Conservation (phyloP, 75 land plant species). For the Larix kaempferi region DNA sequence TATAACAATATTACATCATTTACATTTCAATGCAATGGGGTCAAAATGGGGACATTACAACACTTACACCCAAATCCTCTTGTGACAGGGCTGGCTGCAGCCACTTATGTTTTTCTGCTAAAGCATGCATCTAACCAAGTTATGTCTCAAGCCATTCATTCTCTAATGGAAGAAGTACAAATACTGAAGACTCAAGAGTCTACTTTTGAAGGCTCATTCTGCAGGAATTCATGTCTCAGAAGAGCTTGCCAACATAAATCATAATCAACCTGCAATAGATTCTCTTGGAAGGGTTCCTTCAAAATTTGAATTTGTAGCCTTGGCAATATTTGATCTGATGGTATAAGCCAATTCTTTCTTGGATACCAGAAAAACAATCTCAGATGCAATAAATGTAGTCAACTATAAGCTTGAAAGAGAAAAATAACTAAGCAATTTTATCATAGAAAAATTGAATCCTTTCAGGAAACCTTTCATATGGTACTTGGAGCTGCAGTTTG, state of each 20-base stretch:
- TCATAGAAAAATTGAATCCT: constrained; percentile 69
- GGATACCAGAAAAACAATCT: constrained; percentile 3
- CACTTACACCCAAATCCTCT: constrained; percentile 88
- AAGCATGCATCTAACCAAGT: constrained; percentile 67
- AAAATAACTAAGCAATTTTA: constrained; percentile 38
- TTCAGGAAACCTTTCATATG: constrained; percentile 59
- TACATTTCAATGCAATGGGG: too few species aligned
- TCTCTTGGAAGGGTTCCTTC: constrained; percentile 19
- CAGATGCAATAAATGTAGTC: constrained; percentile 15
- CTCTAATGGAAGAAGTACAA: constrained; percentile 62
- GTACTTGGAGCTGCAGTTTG: constrained; percentile 59
- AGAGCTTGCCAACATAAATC: neutral
- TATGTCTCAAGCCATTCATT: constrained; percentile 42
- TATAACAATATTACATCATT: too few species aligned
- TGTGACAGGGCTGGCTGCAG: constrained; percentile 70
- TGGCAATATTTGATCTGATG: constrained; percentile 78
- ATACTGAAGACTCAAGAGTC: constrained; percentile 33
- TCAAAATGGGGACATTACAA: too few species aligned
- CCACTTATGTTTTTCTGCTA: constrained; percentile 81
- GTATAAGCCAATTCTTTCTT: constrained; percentile 35
- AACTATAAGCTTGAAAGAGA: constrained; percentile 20
- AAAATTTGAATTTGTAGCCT: constrained; percentile 47
- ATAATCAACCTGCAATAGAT: neutral
- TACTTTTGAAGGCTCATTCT: constrained; percentile 20
- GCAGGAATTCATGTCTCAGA: constrained; percentile 13